Conservation (phyloP, 2,329 filamentous ascomycete species). For the Diaporthe citrichinensis region DNA sequence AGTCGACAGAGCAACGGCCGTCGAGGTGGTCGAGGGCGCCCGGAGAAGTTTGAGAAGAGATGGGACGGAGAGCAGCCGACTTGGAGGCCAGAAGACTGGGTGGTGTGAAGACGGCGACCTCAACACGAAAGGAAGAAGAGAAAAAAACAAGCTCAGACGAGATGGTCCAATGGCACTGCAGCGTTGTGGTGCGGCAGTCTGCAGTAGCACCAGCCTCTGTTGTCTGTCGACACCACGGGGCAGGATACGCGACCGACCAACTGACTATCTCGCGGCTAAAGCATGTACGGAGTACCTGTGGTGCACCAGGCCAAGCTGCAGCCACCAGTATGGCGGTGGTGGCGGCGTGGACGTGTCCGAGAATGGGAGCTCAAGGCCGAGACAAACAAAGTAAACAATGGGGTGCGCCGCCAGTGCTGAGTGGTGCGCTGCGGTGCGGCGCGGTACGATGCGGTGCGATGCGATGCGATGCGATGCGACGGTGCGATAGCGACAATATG, state of each 20-base stretch:
- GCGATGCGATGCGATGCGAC: constrained; percentile 30
- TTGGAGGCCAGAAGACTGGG: constrained; percentile 22
- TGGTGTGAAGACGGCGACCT: constrained; percentile 17
- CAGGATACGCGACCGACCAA: constrained; percentile 33
- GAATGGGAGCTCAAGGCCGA: constrained; percentile 11
- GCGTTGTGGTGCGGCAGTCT: constrained; percentile 40
- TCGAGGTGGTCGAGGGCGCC: constrained; percentile 25
- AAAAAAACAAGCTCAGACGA: constrained; percentile 33
- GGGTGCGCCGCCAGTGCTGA: constrained; percentile 14
- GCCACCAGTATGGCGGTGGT: constrained; percentile 18
- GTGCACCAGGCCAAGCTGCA: constrained; percentile 37
- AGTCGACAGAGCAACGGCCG: constrained; percentile 29
- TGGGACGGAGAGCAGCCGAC: constrained; percentile 26
- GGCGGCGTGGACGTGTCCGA: constrained; percentile 26
- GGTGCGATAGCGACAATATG: constrained; percentile 36
- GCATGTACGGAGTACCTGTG: constrained; percentile 15
- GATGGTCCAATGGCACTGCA: constrained; percentile 36
- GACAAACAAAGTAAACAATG: constrained; percentile 38
- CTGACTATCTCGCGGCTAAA: constrained; percentile 14
- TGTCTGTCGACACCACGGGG: constrained; percentile 21
- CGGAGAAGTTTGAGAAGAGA: constrained; percentile 30
- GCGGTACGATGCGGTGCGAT: neutral
- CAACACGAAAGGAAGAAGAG: constrained; percentile 21
- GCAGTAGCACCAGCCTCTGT: constrained; percentile 37
- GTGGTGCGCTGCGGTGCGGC: constrained; percentile 6